phyloP scores from a whole-genome alignment of 371 early-diverging fungal species.

The Circinella umbellata region DNA sequence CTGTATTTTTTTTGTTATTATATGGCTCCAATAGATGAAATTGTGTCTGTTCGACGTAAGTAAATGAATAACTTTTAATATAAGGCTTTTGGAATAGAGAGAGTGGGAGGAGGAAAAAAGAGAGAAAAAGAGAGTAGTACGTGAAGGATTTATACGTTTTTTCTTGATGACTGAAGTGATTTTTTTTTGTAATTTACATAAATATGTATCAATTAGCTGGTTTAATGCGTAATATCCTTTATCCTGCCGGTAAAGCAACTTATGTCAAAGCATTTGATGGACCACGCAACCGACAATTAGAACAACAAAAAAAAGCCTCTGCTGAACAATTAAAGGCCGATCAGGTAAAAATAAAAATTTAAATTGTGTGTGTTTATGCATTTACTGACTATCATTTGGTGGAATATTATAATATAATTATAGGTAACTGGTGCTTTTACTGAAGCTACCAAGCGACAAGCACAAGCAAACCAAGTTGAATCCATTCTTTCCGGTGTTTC shows the following conservation, averaged over 20 bases:
- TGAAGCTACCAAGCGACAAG: conserved; percentile 10
- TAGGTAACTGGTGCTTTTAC: not conserved
- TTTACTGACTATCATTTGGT: no score
- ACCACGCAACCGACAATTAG: conserved; percentile 25
- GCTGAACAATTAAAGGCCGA: conserved; percentile 10
- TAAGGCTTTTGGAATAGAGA: no score
- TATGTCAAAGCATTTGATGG: conserved; percentile 35
- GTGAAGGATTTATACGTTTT: no score
- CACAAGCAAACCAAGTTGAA: conserved; percentile 7
- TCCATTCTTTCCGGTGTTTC: conserved; percentile 7
- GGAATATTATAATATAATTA: not conserved
- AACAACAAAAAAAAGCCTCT: conserved; percentile 21
- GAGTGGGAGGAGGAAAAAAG: no score
- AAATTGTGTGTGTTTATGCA: not conserved
- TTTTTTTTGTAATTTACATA: not conserved
- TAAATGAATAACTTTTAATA: not conserved
- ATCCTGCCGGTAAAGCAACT: conserved; percentile 46
- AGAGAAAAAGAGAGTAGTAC: no score
- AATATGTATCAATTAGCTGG: conserved; percentile 35
- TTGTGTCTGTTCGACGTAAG: conserved; percentile 56
- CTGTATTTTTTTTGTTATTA: not conserved
- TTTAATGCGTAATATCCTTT: conserved; percentile 56
- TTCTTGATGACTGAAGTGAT: no score
- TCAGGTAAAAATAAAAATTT: not conserved
- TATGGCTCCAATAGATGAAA: conserved; percentile 33